phyloP scores from a whole-genome alignment of 495 filamentous ascomycete species.

The Astrothelium subdiscretum region DNA sequence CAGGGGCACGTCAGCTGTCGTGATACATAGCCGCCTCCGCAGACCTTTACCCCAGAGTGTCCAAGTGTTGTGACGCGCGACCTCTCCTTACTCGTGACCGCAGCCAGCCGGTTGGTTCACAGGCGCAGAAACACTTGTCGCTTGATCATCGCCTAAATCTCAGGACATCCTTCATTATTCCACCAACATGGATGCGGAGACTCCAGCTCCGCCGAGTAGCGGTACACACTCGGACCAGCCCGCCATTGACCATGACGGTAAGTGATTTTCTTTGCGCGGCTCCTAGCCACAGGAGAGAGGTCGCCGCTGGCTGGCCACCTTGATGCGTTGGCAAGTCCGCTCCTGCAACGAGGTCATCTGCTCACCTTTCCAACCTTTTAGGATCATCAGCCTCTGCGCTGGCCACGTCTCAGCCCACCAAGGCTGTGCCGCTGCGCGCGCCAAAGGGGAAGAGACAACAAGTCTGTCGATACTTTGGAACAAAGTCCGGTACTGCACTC shows the following conservation, averaged over 20 bases:
- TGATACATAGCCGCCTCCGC: not conserved
- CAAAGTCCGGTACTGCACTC: slow-evolving; percentile 18
- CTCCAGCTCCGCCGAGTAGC: not conserved
- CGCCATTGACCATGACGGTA: not conserved
- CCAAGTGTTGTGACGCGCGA: not conserved
- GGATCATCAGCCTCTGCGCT: slow-evolving; percentile 4
- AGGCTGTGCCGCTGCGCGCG: not conserved
- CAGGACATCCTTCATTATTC: not conserved
- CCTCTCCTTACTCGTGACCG: not conserved
- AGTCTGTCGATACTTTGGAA: slow-evolving; percentile 23
- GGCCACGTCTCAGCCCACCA: not conserved
- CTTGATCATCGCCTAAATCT: not conserved
- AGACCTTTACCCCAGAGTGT: not conserved
- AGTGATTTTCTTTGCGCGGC: not conserved
- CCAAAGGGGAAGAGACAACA: slow-evolving; percentile 8
- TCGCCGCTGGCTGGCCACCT: not conserved
- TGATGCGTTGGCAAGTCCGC: not conserved
- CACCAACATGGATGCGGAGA: not conserved
- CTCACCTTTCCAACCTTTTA: slow-evolving; percentile 4
- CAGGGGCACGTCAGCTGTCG: not conserved
- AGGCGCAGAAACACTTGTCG: not conserved
- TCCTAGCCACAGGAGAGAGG: not conserved
- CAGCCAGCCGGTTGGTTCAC: not conserved
- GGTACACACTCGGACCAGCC: not conserved
- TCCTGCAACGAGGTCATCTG: slow-evolving; percentile 4